phyloP scores from a whole-genome alignment of 345 rosid genomes.

The Acer saccharum region DNA sequence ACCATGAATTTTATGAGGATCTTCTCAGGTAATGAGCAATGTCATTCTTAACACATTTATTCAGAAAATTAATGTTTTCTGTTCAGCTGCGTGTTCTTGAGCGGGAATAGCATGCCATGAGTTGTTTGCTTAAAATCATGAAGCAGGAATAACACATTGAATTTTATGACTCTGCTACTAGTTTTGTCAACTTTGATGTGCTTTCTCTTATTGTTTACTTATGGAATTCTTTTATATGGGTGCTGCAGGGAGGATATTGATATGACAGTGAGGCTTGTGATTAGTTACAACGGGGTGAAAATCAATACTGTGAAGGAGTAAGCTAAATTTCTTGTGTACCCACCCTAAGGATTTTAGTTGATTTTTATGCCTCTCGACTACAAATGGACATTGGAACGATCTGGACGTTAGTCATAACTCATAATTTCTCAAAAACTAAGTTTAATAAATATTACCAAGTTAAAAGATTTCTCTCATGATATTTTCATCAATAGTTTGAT shows the following conservation, averaged over 20 bases:
- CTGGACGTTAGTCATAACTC: neutral
- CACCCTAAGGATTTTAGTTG: conserved; percentile 10
- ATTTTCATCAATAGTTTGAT: neutral
- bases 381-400: conserved; percentile 1
- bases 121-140: conserved; percentile 2
- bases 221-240: conserved; percentile 16
- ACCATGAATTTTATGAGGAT: conserved; percentile 66
- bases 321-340: conserved; percentile 30
- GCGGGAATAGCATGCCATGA: neutral
- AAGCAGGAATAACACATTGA: neutral
- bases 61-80: no score
- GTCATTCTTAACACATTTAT: neutral
- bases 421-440: conserved; percentile 5
- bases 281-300: conserved; percentile 88
- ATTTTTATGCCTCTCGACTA: conserved; percentile 8
- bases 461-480: conserved; percentile 7
- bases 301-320: conserved; percentile 82
- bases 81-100: no score
- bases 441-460: neutral
- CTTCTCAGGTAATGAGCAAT: conserved; percentile 70
- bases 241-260: conserved; percentile 71
- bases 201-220: conserved; percentile 1
- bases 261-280: conserved; percentile 93
- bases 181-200: conserved; percentile 5
- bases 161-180: neutral